Evolutionary conservation across 2,329 filamentous ascomycete genomes (phyloP).

Genomic region (Pseudogymnoascus sp.): DNA sequence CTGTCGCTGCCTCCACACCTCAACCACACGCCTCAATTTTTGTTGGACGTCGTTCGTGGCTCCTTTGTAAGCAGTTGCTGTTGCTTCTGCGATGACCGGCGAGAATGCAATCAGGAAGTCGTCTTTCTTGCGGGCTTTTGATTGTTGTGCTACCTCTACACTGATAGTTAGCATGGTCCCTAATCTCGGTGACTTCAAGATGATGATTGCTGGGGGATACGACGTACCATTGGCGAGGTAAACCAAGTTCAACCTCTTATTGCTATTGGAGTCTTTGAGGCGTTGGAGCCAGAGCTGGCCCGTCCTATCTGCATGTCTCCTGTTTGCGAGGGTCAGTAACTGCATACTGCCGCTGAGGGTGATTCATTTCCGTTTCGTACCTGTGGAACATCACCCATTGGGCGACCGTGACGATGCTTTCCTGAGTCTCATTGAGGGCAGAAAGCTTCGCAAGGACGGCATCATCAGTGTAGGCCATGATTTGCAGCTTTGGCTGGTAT

Average conservation of each 20-base stretch:
- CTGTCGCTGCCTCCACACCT: conserved; percentile 82
- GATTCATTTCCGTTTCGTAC: conserved; percentile 41
- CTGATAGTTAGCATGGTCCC: conserved; percentile 18
- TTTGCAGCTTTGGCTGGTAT: conserved; percentile 15
- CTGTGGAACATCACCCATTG: conserved; percentile 99
- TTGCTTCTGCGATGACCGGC: conserved; percentile 87
- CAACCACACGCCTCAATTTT: conserved; percentile 81
- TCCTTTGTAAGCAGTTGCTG: conserved; percentile 82
- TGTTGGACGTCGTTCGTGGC: conserved; percentile 77
- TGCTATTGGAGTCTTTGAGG: conserved; percentile 76
- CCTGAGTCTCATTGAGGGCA: conserved; percentile 92
- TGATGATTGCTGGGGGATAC: neutral
- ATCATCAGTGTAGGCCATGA: conserved; percentile 94
- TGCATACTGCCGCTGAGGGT: neutral
- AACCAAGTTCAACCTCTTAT: conserved; percentile 81
- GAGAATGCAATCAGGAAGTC: conserved; percentile 91
- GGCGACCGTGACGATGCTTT: conserved; percentile 90
- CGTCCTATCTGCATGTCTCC: conserved; percentile 85
- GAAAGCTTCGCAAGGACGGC: conserved; percentile 91
- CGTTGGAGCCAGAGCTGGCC: conserved; percentile 87
- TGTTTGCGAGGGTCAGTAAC: conserved; percentile 36
- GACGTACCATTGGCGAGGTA: conserved; percentile 87
- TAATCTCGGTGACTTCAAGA: neutral
- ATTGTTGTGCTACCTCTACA: conserved; percentile 90
- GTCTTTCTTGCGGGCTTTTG: conserved; percentile 82